Evolutionary conservation across 1,284 basidiomycete genomes (phyloP), one percentile per base, ranked within the genome.

Genomic region (Anthracocystis walkeri): DNA sequence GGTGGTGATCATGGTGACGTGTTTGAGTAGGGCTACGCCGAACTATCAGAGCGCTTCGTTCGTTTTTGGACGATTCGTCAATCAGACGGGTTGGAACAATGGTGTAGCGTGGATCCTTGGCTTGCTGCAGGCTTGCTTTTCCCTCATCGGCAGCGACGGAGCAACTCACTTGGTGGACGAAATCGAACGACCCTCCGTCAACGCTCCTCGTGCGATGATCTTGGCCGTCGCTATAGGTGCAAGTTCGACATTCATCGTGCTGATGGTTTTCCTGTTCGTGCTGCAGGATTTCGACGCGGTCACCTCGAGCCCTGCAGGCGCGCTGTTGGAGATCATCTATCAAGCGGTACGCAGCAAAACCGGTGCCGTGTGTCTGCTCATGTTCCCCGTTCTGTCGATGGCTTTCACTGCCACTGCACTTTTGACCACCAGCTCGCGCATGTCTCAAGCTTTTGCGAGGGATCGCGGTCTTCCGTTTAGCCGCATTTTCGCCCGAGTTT

Each of bases 231-330:
- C 89, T 3, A 90, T 92, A 48, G 90, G 91, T 2, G 86, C 89
- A 0, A 68, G 88, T 5, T 87, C 86, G 2, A 90, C 90, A 0
- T 87, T 91, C n/a, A 63, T 90, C 20, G 91, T 91, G 82, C 86
- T 92, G 41, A 87, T 92, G 55, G 89, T 90, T 1, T 88, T 92
- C n/a, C 85, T 91, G 21, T 92, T 92, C 78, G 90, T 89, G 42
- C 86, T 91, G 33, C 89, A 88, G 10, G 90, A 92, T 77, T 87
- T 90, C 45, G 72, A 86, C 16, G 87, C 84, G 2, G 87, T 91
- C 49, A 84, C 87, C 60, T 88, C 89, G 41, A 54, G 52, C 0
- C 80, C 88, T 12, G 88, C 89, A 7, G 91, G 91, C 2, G 89
- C 92, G 59, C 89, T 92, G 0, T 87, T 91, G 20, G 90, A 89